Evolutionary conservation across 352 stramenopile genomes (phyloP).

Genomic region (Pythium sukuiense): DNA sequence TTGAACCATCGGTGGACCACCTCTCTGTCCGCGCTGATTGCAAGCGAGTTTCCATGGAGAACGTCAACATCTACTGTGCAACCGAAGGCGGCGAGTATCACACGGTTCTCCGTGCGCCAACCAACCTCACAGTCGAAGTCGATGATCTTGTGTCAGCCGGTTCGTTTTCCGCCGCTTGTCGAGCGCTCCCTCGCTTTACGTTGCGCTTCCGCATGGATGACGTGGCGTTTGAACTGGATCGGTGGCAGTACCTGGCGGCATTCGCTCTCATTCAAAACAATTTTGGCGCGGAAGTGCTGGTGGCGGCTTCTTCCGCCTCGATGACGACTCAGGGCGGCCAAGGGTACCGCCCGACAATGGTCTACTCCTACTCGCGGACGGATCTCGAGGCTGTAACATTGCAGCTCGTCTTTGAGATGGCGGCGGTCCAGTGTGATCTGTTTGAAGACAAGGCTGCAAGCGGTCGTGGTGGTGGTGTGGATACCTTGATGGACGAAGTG

Average conservation of each 20-base stretch:
- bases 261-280: constrained; percentile 67
- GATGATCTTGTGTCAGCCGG: constrained; percentile 64
- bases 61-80: constrained; percentile 55
- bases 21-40: constrained; percentile 33
- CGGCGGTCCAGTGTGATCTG: constrained; percentile 48
- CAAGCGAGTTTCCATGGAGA: constrained; percentile 45
- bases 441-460: constrained; percentile 26
- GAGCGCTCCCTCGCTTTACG: constrained; percentile 57
- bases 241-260: constrained; percentile 58
- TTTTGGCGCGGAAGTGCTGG: constrained; percentile 65
- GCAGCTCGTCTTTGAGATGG: constrained; percentile 59
- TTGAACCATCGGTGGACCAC: background rate
- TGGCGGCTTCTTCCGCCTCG: background rate
- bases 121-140: constrained; percentile 61
- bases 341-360: constrained; percentile 48
- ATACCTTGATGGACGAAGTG: constrained; percentile 1
- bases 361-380: constrained; percentile 67
- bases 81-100: constrained; percentile 16
- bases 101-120: constrained; percentile 35
- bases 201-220: constrained; percentile 38
- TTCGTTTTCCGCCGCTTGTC: constrained; percentile 36
- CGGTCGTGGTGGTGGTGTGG: background rate
- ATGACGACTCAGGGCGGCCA: constrained; percentile 4
- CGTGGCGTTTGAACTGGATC: constrained; percentile 29
- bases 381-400: constrained; percentile 75